Evolutionary conservation across 108 stramenopile species (phyloP).

Genomic region (Skeletonema tropicum): DNA sequence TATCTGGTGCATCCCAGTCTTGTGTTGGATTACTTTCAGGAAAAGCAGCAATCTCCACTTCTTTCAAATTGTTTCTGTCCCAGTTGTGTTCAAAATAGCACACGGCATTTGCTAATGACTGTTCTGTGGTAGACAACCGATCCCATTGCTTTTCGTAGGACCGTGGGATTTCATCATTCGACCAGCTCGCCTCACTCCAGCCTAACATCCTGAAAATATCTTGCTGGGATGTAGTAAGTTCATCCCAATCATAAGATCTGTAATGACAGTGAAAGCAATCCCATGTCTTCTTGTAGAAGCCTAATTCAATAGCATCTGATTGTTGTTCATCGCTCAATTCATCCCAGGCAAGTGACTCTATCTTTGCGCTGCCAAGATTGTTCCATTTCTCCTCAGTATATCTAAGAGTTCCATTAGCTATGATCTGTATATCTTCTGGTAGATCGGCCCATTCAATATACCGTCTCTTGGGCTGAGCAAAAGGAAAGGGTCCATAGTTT

Average conservation of each 20-base stretch:
- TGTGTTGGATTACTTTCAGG: neutral
- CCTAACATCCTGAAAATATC: neutral
- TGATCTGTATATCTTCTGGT: conserved; percentile 12
- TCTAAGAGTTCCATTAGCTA: conserved; percentile 21
- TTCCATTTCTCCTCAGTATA: conserved; percentile 49
- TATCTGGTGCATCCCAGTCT: neutral
- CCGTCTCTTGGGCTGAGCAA: conserved; percentile 25
- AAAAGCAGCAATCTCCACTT: neutral
- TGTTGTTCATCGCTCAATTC: conserved; percentile 31
- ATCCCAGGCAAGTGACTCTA: conserved; percentile 32
- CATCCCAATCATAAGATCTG: neutral
- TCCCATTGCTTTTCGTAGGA: neutral
- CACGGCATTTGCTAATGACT: neutral
- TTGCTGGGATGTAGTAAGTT: neutral
- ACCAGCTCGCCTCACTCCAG: neutral
- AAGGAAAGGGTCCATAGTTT: conserved; percentile 9
- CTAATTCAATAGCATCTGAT: conserved; percentile 29
- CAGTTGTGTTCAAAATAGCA: conserved; percentile 1
- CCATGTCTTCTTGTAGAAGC: conserved; percentile 53
- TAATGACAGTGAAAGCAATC: conserved; percentile 50
- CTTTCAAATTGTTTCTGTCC: neutral
- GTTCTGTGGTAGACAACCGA: neutral
- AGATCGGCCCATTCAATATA: conserved; percentile 41
- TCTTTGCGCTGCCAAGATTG: conserved; percentile 23
- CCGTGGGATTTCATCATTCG: neutral